A percentile compares a stretch with the other conserved stretches of the same genome.
Evolutionary conservation across 768 basidiomycete species (phyloP).

Genomic region (Rhodosporidiobolus odoratus): DNA sequence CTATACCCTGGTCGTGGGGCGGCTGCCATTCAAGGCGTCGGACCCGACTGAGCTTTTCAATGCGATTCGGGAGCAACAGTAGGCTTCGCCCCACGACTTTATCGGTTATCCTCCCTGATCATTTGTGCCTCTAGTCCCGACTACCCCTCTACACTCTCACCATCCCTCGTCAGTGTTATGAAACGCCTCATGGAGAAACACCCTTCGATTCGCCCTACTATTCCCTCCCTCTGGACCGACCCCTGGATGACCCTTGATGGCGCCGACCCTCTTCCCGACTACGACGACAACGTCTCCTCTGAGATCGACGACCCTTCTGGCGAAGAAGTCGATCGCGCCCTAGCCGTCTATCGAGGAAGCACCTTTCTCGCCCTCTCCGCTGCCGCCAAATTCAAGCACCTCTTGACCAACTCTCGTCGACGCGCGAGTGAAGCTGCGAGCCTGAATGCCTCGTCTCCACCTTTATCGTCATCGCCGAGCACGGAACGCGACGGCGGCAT

Average conservation of each 20-base stretch:
- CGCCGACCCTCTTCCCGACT: constrained; percentile 10
- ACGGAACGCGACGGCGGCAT: no score
- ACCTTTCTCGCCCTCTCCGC: constrained; percentile 26
- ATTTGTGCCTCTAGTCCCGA: not conserved
- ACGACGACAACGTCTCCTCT: constrained; percentile 28
- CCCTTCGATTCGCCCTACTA: constrained; percentile 9
- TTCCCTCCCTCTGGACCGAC: constrained; percentile 27
- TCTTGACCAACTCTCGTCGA: not conserved
- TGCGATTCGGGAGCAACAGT: constrained; percentile 34
- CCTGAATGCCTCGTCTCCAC: not conserved
- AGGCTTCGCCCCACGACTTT: not conserved
- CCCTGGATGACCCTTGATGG: constrained; percentile 18
- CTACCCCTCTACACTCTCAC: constrained; percentile 7
- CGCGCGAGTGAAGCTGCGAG: constrained; percentile 7
- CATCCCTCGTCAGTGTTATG: no score
- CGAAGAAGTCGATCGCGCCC: constrained; percentile 29
- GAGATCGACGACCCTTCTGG: constrained; percentile 24
- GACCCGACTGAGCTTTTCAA: constrained; percentile 38
- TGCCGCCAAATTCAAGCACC: constrained; percentile 30
- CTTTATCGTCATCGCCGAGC: not conserved
- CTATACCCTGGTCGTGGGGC: constrained; percentile 38
- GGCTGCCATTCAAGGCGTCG: constrained; percentile 31
- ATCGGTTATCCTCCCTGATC: not conserved
- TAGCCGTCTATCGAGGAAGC: constrained; percentile 6
- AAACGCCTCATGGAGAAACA: constrained; percentile 20